phyloP scores from a whole-genome alignment of 352 stramenopile genomes.

The Globisporangium splendens region DNA sequence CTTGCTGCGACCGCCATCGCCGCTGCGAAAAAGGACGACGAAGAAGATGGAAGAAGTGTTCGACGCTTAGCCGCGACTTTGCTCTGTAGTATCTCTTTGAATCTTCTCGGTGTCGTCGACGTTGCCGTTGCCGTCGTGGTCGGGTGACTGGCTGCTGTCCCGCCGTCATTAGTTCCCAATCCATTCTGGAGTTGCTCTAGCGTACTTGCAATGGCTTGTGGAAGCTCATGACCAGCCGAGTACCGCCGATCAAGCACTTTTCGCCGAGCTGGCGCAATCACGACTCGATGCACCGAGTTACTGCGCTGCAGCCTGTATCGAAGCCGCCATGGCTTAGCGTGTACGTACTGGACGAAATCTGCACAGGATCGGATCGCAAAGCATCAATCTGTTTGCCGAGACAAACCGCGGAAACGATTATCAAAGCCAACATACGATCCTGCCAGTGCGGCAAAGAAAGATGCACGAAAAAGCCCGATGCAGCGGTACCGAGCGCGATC shows the following conservation, averaged over 20 bases:
- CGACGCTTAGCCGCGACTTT: neutral
- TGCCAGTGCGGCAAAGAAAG: conserved; percentile 1
- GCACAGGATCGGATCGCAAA: conserved; percentile 59
- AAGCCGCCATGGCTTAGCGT: too few species aligned
- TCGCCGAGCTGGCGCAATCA: neutral
- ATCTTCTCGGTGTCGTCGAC: neutral
- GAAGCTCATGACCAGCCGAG: neutral
- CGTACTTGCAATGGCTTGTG: too few species aligned
- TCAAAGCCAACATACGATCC: neutral
- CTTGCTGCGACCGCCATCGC: neutral
- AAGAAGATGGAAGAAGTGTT: neutral
- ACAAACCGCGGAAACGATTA: neutral
- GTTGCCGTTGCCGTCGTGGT: neutral
- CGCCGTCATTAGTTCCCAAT: too few species aligned
- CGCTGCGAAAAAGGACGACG: neutral
- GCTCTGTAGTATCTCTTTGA: neutral
- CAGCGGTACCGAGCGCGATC: neutral
- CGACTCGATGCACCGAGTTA: neutral
- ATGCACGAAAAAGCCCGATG: neutral
- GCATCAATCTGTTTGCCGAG: conserved; percentile 60
- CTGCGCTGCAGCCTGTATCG: neutral
- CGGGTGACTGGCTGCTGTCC: neutral
- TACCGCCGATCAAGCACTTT: conserved; percentile 2
- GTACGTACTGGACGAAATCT: neutral
- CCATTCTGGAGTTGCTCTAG: too few species aligned